phyloP scores from a whole-genome alignment of 164 flowering plant species.

The Cinnamomum micranthum region DNA sequence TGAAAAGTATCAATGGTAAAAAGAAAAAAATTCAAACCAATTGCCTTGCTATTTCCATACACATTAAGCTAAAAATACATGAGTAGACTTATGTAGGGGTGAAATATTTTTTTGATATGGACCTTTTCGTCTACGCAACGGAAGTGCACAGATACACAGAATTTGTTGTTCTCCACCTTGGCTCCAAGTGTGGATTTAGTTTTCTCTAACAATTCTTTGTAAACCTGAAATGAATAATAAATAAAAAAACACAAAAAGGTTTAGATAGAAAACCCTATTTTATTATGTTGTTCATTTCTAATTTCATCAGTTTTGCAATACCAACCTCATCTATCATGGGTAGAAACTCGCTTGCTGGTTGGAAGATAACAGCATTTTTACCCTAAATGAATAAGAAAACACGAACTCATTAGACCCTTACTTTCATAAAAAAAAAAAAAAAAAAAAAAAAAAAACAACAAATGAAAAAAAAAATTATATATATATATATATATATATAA shows the following conservation, averaged over 20 bases:
- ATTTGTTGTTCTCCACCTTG: slow-evolving; percentile 85
- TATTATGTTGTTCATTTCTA: neutral
- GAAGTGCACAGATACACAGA: slow-evolving; percentile 86
- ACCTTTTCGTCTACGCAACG: slow-evolving; percentile 95
- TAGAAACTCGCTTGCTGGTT: slow-evolving; percentile 20
- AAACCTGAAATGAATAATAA: slow-evolving; percentile 36
- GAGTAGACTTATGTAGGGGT: neutral
- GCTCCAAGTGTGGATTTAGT: slow-evolving; percentile 72
- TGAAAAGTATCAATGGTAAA: slow-evolving; percentile 17
- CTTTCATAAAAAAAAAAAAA: neutral
- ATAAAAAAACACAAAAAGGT: neutral
- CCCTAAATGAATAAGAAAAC: slow-evolving; percentile 9
- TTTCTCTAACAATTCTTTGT: slow-evolving; percentile 54
- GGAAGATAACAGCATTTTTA: slow-evolving; percentile 9
- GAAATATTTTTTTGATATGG: neutral
- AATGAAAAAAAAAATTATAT: neutral
- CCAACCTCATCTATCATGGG: slow-evolving; percentile 23
- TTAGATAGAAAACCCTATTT: no score
- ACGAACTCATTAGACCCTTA: neutral
- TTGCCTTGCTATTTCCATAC: neutral
- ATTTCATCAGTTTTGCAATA: no score
- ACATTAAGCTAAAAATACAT: neutral
- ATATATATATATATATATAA: no score
- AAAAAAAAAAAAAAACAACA: no score
- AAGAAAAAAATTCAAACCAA: neutral